These are phyloP conservation scores for Claviceps monticola DNA, from an alignment of 2,329 filamentous ascomycete genomes.

Conservation along the genomic window DNA sequence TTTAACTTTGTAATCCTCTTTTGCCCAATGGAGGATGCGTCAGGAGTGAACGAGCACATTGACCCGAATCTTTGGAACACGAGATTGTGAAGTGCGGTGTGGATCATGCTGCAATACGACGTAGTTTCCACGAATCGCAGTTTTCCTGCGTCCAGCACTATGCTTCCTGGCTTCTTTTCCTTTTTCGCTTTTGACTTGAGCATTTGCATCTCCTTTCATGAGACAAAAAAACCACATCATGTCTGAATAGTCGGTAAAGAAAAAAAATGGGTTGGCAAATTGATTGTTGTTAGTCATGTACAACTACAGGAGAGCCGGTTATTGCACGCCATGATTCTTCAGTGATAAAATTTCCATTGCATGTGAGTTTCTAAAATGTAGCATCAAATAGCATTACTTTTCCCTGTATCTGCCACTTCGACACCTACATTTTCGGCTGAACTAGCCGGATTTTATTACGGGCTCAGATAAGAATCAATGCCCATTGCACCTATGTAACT, in stretches of 20 bases:
- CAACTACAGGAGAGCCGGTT: no score
- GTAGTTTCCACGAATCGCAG: not conserved
- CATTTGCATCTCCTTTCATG: not conserved
- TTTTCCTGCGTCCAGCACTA: no score
- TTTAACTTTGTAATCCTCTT: not conserved
- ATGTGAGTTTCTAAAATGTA: not conserved
- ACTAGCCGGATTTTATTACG: not conserved
- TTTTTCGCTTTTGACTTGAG: not conserved
- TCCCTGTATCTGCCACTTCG: not conserved
- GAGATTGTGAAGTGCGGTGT: not conserved
- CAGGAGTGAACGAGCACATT: not conserved
- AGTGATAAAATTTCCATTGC: not conserved
- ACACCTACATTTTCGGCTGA: not conserved
- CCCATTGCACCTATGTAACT: not conserved
- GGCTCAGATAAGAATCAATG: no score
- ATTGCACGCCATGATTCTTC: not conserved
- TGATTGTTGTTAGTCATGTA: no score
- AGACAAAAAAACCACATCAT: not conserved
- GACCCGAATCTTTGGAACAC: not conserved
- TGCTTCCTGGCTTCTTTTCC: not conserved
- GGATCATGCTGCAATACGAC: not conserved
- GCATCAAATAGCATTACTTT: not conserved
- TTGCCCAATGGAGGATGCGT: not conserved
- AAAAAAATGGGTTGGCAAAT: not conserved
- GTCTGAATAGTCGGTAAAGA: slow-evolving; percentile 4